Evolutionary conservation across 371 early-diverging fungal genomes (phyloP).

Genomic region (Mortierella sp.): DNA sequence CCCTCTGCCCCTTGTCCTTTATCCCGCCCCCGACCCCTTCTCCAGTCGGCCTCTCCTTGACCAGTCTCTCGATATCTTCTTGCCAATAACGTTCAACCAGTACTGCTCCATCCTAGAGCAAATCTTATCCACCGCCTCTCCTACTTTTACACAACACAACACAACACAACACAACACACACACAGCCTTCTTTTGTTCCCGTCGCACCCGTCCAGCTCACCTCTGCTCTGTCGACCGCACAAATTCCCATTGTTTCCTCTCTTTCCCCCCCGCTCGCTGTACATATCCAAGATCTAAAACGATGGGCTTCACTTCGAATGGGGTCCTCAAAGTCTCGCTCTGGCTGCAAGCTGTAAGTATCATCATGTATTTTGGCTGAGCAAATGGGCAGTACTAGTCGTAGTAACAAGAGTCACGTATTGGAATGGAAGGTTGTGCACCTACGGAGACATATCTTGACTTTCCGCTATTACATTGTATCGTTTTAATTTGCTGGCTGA

Average conservation of each 20-base stretch:
- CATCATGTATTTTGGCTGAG: not conserved
- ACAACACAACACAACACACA: not conserved
- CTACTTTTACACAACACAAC: not conserved
- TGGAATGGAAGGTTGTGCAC: not conserved
- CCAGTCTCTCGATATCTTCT: slow-evolving; percentile 30
- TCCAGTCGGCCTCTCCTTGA: too few species aligned
- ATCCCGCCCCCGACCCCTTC: slow-evolving; percentile 97
- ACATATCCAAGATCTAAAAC: not conserved
- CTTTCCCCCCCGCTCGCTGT: not conserved
- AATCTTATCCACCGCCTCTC: not conserved
- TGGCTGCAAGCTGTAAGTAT: slow-evolving; percentile 50
- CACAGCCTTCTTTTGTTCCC: not conserved
- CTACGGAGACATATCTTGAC: not conserved
- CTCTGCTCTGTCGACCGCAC: too few species aligned
- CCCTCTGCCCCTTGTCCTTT: too few species aligned
- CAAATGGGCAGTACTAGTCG: not conserved
- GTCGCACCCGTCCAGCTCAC: not conserved
- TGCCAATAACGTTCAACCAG: slow-evolving; percentile 12
- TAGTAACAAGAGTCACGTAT: too few species aligned
- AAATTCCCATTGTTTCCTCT: not conserved
- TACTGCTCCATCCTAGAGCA: not conserved
- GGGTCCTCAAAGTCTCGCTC: slow-evolving; percentile 39
- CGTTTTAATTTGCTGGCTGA: not conserved
- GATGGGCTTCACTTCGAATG: slow-evolving; percentile 26
- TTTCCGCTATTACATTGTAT: not conserved